Base-by-base conservation (phyloP, 176 grass and related monocot genomes). In the Cenchrus americanus region DNA sequence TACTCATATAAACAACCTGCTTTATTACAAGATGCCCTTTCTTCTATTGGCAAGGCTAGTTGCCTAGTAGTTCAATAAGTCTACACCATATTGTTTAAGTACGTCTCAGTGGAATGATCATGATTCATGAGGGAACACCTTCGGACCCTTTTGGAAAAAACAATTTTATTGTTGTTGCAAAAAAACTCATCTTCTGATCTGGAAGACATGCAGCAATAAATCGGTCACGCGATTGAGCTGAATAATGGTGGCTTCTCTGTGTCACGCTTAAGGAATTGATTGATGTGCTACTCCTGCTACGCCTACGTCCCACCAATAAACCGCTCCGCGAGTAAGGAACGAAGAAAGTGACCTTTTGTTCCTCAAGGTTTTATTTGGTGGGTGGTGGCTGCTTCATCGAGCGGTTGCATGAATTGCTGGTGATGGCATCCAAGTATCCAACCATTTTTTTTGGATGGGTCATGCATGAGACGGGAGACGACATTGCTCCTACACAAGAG, bases 381-480 rank as follows among this genome's bases (percentile, higher is more conserved):
- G n/a, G n/a, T n/a, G n/a, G n/a, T n/a, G n/a, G n/a, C n/a, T n/a
- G 75, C 66, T 42, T 71, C 54, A 3, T 37, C 34, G 34, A 71
- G 51, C 27, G 53, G 46, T 48, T 59, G 23, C 54, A 34, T 8
- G 24, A 27, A 40, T 80, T 10, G 24, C 24, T 1, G 11, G 60
- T 73, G 68, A 53, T 60, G 57, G 55, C 69, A 37, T 75, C 85
- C 69, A 75, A 49, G 55, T 60, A 37, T 75, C 85, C 69, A 75
- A 49, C 59, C 69, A 8, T 14, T 75, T 43, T 10, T n/a, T 37
- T 8, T 43, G 42, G 85, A 80, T 40, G 47, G 48, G 37, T 47
- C 54, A 23, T 41, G 62, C 55, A 18, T 42, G 62, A 30, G 27
- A 30, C 63, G 22, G 18, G 66, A 79, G 30, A 13, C 40, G 5